A percentile compares a stretch with the other conserved stretches of the same genome.
phyloP scores from a whole-genome alignment of 768 basidiomycete species.

The Serendipita indica region DNA sequence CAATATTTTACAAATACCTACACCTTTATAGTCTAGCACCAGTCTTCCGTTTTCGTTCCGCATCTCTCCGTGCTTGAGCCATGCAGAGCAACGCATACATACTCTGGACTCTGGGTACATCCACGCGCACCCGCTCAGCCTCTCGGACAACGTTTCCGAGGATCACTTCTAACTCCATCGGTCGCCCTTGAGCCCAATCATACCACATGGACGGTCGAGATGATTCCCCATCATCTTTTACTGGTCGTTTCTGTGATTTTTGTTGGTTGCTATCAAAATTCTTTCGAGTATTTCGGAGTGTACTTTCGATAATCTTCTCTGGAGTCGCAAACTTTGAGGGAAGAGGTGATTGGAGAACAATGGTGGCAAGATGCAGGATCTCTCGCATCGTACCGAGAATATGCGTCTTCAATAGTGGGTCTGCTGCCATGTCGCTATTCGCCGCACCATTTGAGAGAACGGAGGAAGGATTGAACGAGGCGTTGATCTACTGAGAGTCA shows the following conservation, averaged over 20 bases:
- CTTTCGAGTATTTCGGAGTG: constrained; percentile 15
- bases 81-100: constrained; percentile 21
- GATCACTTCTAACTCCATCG: constrained; percentile 22
- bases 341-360: constrained; percentile 18
- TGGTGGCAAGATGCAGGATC: constrained; percentile 17
- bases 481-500: constrained; percentile 16
- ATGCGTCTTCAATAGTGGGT: constrained; percentile 17
- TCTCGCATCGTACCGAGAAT: constrained; percentile 20
- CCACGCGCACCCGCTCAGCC: constrained; percentile 18
- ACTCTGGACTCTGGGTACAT: constrained; percentile 21
- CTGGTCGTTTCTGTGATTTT: not conserved
- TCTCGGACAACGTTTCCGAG: constrained; percentile 21
- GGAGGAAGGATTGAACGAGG: constrained; percentile 20
- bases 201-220: constrained; percentile 20
- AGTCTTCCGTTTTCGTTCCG: no score
- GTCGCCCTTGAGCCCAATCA: constrained; percentile 19
- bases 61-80: constrained; percentile 16
- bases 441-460: constrained; percentile 20
- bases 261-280: constrained; percentile 5
- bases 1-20: no score
- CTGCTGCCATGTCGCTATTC: constrained; percentile 19
- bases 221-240: constrained; percentile 12
- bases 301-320: constrained; percentile 18
- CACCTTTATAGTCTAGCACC: no score
- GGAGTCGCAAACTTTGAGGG: constrained; percentile 18